phyloP scores from a whole-genome alignment of 2,329 filamentous ascomycete species.

The Fusarium sublunatum region DNA sequence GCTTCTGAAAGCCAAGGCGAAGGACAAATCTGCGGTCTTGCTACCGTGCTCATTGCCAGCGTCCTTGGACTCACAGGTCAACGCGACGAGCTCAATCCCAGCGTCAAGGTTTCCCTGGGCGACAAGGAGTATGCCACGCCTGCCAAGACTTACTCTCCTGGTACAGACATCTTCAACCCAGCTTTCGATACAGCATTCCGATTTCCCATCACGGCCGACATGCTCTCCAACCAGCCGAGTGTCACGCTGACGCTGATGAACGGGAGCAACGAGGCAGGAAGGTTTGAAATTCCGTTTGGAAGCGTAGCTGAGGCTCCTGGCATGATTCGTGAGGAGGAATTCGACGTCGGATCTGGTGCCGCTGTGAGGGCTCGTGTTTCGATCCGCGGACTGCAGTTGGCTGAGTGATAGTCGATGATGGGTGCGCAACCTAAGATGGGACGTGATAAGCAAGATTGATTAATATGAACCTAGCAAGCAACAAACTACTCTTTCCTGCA shows the following conservation, averaged over 20 bases:
- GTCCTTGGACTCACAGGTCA: conserved; percentile 36
- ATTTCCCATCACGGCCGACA: conserved; percentile 39
- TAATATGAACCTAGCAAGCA: conserved; percentile 24
- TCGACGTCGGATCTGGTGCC: conserved; percentile 39
- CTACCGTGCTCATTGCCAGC: conserved; percentile 40
- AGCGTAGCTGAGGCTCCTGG: conserved; percentile 17
- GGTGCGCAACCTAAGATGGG: not conserved
- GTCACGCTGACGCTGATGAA: conserved; percentile 39
- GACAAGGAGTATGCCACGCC: conserved; percentile 42
- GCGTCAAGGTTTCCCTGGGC: conserved; percentile 42
- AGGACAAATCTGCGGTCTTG: conserved; percentile 42
- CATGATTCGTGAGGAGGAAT: conserved; percentile 31
- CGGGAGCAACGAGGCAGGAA: conserved; percentile 25
- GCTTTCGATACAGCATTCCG: conserved; percentile 41
- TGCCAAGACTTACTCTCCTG: conserved; percentile 38
- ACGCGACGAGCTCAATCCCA: conserved; percentile 43
- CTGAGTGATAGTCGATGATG: conserved; percentile 11
- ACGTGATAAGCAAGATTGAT: not conserved
- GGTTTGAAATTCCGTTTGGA: conserved; percentile 32
- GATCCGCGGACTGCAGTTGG: conserved; percentile 34
- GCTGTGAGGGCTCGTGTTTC: conserved; percentile 35
- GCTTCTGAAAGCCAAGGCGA: conserved; percentile 25
- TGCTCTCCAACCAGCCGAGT: conserved; percentile 25
- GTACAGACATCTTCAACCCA: conserved; percentile 45
- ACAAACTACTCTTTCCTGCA: not conserved